Conservation (phyloP, 2,329 filamentous ascomycete species). For the Lachnellula willkommii region DNA sequence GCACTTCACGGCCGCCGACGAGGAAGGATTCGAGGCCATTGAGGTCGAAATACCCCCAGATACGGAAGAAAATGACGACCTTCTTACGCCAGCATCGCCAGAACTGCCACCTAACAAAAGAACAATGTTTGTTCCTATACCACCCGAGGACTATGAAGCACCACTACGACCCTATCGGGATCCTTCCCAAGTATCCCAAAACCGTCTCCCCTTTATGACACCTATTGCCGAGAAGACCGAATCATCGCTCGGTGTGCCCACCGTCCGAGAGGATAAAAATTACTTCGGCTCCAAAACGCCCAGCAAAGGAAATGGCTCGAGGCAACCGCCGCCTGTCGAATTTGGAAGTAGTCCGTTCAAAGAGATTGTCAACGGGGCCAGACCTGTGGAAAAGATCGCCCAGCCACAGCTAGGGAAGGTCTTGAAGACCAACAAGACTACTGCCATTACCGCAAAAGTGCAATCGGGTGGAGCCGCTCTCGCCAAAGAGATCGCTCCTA, state of each 20-base stretch:
- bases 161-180: conserved; percentile 77
- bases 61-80: conserved; percentile 37
- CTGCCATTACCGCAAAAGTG: conserved; percentile 28
- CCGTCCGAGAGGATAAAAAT: conserved; percentile 50
- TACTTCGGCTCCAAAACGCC: conserved; percentile 71
- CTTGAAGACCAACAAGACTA: conserved; percentile 38
- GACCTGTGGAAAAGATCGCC: conserved; percentile 43
- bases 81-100: conserved; percentile 41
- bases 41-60: conserved; percentile 32
- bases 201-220: conserved; percentile 95
- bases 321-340: conserved; percentile 27
- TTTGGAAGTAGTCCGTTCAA: conserved; percentile 65
- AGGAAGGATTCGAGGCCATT: conserved; percentile 29
- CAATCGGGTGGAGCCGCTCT: conserved; percentile 27
- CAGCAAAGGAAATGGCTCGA: conserved; percentile 44
- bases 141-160: conserved; percentile 80
- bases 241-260: conserved; percentile 68
- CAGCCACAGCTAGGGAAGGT: conserved; percentile 48
- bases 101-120: conserved; percentile 37
- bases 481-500: conserved; percentile 42
- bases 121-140: conserved; percentile 69
- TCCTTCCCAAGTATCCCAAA: conserved; percentile 74
- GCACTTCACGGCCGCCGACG: conserved; percentile 37
- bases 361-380: conserved; percentile 53
- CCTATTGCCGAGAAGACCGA: conserved; percentile 96